phyloP scores from a whole-genome alignment of 345 rosid species.

The Stellera chamaejasme region DNA sequence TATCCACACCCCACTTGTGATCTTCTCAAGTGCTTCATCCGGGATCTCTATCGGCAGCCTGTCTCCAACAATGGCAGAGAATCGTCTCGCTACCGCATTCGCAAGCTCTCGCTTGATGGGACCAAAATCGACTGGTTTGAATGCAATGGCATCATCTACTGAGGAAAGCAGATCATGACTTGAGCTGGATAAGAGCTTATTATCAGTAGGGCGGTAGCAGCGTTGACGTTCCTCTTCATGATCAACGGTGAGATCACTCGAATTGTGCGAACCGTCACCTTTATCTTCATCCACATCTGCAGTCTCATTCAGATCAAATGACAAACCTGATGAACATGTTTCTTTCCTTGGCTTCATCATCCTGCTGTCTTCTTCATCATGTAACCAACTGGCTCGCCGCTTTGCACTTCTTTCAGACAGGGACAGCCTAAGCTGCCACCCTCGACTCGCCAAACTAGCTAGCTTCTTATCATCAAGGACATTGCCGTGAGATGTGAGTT shows the following conservation, averaged over 20 bases:
- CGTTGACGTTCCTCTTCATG: constrained; percentile 47
- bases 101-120: constrained; percentile 29
- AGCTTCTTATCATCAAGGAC: constrained; percentile 62
- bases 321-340: constrained; percentile 16
- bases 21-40: constrained; percentile 66
- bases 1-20: constrained; percentile 60
- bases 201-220: constrained; percentile 21
- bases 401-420: constrained; percentile 52
- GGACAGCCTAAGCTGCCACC: constrained; percentile 66
- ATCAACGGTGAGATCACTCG: constrained; percentile 82
- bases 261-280: constrained; percentile 70
- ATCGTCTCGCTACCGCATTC: constrained; percentile 39
- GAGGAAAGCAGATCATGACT: constrained; percentile 45
- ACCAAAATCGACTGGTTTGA: constrained; percentile 65
- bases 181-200: constrained; percentile 32
- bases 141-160: constrained; percentile 53
- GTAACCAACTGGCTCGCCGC: constrained; percentile 69
- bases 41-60: constrained; percentile 39
- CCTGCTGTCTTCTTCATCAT: constrained; percentile 27
- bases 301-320: constrained; percentile 79
- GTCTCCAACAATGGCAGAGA: constrained; percentile 26
- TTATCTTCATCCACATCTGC: constrained; percentile 53
- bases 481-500: constrained; percentile 19
- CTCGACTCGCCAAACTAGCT: constrained; percentile 37
- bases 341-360: constrained; percentile 57